A percentile compares a stretch with the other conserved stretches of the same genome.
These are phyloP conservation scores for Metschnikowia peoriensis DNA, from an alignment of 805 yeast species.

Conservation along the genomic window DNA sequence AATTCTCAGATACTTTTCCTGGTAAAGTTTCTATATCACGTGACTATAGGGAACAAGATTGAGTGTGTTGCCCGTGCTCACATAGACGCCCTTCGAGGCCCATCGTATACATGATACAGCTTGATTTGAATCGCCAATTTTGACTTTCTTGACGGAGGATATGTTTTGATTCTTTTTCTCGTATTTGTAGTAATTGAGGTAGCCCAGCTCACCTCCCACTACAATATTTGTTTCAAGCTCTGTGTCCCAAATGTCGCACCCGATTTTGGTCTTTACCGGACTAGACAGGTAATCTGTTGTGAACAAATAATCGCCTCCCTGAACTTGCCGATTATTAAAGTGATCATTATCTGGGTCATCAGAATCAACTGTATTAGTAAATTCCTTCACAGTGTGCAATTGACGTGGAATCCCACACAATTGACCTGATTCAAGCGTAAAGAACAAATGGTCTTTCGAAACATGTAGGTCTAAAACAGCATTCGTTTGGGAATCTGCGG, in stretches of 20 bases:
- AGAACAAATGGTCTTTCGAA: not conserved
- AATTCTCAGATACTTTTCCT: not conserved
- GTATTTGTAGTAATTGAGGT: constrained; percentile 4
- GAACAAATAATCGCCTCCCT: constrained; percentile 2
- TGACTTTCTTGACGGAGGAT: not conserved
- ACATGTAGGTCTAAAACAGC: constrained; percentile 9
- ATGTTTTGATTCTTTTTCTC: not conserved
- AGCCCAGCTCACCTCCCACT: constrained; percentile 12
- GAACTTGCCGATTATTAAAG: not conserved
- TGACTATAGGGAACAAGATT: not conserved
- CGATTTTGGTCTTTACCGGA: constrained; percentile 6
- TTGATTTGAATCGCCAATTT: not conserved
- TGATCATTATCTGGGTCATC: not conserved
- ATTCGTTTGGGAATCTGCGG: not conserved
- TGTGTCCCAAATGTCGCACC: constrained; percentile 7
- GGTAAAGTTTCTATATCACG: not conserved
- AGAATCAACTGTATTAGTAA: not conserved
- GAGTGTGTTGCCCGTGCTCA: not conserved
- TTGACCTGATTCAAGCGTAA: constrained; percentile 9
- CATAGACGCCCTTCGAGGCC: constrained; percentile 6
- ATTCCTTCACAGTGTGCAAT: not conserved
- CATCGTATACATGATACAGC: constrained; percentile 2
- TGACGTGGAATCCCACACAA: constrained; percentile 7
- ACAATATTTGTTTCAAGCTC: constrained; percentile 3
- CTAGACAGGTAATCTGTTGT: not conserved